Evolutionary conservation across 2,329 filamentous ascomycete genomes (phyloP).

Genomic region (Colletotrichum cuscutae): DNA sequence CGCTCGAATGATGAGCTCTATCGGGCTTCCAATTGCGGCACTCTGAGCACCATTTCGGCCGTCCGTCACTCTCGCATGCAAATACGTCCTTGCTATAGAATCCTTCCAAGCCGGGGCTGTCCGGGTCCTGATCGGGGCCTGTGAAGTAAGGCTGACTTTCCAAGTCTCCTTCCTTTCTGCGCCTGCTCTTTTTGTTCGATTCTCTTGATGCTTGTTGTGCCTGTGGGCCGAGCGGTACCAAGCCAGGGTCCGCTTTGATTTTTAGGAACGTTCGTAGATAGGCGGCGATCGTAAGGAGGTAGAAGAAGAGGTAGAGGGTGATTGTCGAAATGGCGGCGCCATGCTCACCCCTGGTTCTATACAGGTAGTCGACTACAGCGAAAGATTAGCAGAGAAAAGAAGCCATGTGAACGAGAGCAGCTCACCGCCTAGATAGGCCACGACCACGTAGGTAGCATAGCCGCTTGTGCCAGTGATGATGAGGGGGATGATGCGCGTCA

Average conservation of each 20-base stretch:
- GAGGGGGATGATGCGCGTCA: conserved; percentile 75
- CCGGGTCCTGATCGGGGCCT: conserved; percentile 60
- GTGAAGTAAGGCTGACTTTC: conserved; percentile 47
- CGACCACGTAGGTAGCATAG: conserved; percentile 78
- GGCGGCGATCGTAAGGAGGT: conserved; percentile 71
- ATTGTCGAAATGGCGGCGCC: conserved; percentile 76
- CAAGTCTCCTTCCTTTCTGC: conserved; percentile 42
- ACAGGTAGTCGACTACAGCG: conserved; percentile 76
- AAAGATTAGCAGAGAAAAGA: not conserved
- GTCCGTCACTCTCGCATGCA: conserved; percentile 82
- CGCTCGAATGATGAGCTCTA: conserved; percentile 85
- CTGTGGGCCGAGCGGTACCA: conserved; percentile 69
- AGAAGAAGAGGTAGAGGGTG: conserved; percentile 76
- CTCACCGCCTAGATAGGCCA: conserved; percentile 75
- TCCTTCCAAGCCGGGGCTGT: conserved; percentile 74
- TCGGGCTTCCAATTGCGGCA: conserved; percentile 92
- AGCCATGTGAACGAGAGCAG: conserved; percentile 36
- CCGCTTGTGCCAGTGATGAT: conserved; percentile 73
- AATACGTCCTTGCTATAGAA: conserved; percentile 89
- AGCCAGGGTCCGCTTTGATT: conserved; percentile 77
- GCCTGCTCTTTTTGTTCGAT: conserved; percentile 37
- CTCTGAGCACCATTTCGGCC: conserved; percentile 86
- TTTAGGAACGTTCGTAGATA: conserved; percentile 79
- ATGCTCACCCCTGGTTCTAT: conserved; percentile 57
- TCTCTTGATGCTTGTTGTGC: conserved; percentile 30